These are phyloP conservation scores for Blastobotrys peoriensis DNA, from an alignment of 805 yeast genomes.

Conservation along the genomic window DNA sequence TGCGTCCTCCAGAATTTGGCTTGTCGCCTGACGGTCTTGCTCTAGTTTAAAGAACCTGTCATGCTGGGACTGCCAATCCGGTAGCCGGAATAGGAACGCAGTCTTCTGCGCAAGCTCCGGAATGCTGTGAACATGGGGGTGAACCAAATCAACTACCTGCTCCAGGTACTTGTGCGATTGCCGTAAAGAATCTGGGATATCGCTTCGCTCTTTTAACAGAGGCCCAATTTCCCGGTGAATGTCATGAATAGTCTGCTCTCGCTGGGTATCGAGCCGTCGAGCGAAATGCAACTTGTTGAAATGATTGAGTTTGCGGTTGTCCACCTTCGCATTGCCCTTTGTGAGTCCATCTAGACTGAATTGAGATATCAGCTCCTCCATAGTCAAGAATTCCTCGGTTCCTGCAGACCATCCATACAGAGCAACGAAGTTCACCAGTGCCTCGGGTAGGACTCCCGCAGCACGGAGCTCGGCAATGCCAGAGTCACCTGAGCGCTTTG, in stretches of 20 bases:
- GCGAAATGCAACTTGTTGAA: constrained; percentile 71
- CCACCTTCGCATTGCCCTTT: constrained; percentile 91
- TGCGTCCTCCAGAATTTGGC: background rate
- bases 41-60: background rate
- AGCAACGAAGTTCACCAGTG: constrained; percentile 79
- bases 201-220: constrained; percentile 2
- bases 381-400: constrained; percentile 23
- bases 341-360: constrained; percentile 74
- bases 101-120: constrained; percentile 46
- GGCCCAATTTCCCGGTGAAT: constrained; percentile 8
- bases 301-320: constrained; percentile 62
- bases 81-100: constrained; percentile 31
- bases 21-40: background rate
- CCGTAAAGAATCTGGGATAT: constrained; percentile 7
- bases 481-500: constrained; percentile 80
- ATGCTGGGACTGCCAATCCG: constrained; percentile 5
- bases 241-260: constrained; percentile 32
- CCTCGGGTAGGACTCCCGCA: constrained; percentile 75
- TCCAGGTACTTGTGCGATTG: constrained; percentile 29
- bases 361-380: constrained; percentile 41
- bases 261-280: constrained; percentile 32
- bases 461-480: constrained; percentile 55
- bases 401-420: constrained; percentile 91
- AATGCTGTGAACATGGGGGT: constrained; percentile 46
- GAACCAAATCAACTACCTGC: constrained; percentile 37